Evolutionary conservation across 805 yeast genomes (phyloP), one percentile per base, ranked within the genome.

Genomic region (Monosporozyma solicola): DNA sequence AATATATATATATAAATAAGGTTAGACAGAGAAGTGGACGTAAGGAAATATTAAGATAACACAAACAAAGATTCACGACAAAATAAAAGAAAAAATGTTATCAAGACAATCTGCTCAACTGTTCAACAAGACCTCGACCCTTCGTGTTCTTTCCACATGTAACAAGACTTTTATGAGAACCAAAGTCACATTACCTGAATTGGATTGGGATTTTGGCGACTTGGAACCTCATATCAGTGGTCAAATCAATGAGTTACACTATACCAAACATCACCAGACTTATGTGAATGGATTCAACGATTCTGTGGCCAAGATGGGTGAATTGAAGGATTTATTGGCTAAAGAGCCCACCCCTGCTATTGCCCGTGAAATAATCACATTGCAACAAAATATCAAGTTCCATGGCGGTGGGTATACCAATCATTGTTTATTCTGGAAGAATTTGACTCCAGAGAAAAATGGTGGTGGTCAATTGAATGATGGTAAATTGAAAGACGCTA

Each of bases 341-440:
- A 75, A 76, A 56, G 73, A 79, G 64, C 80, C 79, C 65, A 71
- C 84, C 49, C 58, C 61, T 3, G 43, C 53, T 6, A 41, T 61
- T 20, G 61, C 64, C 7, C 53, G 59, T 24, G 56, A 59, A 48
- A 76, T 84, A 63, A 52, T 64, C 41, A 80, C 76, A 59, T 74
- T 87, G 59, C 86, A 85, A 69, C 85, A 86, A 62, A 74, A 78
- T 61, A 81, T 90, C 75, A 89, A 87, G 68, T 89, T 89, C 82
- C 91, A 89, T 71, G 94, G 94, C 61, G 97, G 97, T 69, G 97
- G 97, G 32, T 87, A 76, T 75, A 74, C 84, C 66, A 89, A 89
- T 81, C 97, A 89, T 74, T 75, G 82, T 59, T 73, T 89, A 59
- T 89, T 86, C 79, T 89, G 95, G 95, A 85, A 85, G 71, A 86